Base-by-base conservation (phyloP, 2,329 filamentous ascomycete genomes). In the Dactylellina haptotyla region DNA sequence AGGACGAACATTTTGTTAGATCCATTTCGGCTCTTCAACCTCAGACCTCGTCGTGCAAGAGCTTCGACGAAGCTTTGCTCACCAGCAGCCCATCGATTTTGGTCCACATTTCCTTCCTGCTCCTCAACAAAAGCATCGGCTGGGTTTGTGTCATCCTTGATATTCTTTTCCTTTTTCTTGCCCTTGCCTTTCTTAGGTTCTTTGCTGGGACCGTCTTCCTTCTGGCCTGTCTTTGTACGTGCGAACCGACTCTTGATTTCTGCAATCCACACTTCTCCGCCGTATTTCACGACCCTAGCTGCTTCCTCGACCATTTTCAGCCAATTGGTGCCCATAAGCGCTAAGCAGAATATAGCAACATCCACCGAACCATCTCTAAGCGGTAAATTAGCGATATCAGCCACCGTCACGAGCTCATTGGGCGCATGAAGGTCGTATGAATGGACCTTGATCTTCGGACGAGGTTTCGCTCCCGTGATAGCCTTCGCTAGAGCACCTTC, bases 261-360 rank as follows among this genome's bases (percentile, higher is more conserved):
- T 51, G 92, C 91, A 57, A 99, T 87, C 95, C 95, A 99, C 61
- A 97, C 88, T 84, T 99, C 95, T 77, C 95, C 95, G 79, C 95
- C 94, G 87, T 93, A 93, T 79, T 92, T 90, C 75, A 99, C 86
- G 57, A 98, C 85, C 61, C 95, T 89, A 84, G 92, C 96, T 12
- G 94, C 94, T 83, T 99, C 95, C 82, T 98, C 95, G 78, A 99
- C 87, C 80, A 99, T 98, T 78, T 92, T 89, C 59, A 96, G 87
- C 94, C 95, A 99, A 83, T 99, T 99, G 63, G 95, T 99, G 79
- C 95, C 95, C 95, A 99, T 99, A 70, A 99, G 87, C 54, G 94
- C 95, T 30, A 99, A 86, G 81, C 95, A 99, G 84, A 98, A 98
- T 77, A 99, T 89, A 53, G 91, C 91, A 3, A 99, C 85, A 80